Evolutionary conservation across 148 eudicot species (phyloP), one percentile per base, ranked within the genome.

Genomic region (Nepenthes mirabilis): DNA sequence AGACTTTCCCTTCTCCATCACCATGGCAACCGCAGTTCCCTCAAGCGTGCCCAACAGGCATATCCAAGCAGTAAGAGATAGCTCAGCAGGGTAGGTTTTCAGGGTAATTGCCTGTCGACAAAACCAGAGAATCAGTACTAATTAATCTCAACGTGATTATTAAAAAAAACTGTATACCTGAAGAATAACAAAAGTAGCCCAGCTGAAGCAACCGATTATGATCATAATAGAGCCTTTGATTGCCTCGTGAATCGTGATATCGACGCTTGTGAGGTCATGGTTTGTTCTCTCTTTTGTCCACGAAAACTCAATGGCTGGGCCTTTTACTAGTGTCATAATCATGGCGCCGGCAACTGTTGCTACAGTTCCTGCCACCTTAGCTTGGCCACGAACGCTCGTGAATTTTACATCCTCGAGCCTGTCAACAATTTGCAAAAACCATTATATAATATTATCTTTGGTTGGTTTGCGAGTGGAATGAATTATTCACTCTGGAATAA

Each of bases 51-150:
- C 96, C 52, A 91, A 40, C 35, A 88, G 37, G 65, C 97, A 91
- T 76, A 91, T 83, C 96, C 90, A 83, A 34, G 96, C 94, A 0
- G 97, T 88, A 12, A 91, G 80, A 32, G 97, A 88, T 1, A 91
- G 80, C 81, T 88, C 90, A 0, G 82, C 85, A 0, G 96, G 94
- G 64, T 91, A 91, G 11, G 84, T 75, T 65, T 68, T 72, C 35
- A 91, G 67, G 2, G 97, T 91, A 23, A 91, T 70, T 57, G 94
- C 88, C 97, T 91, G 54, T 23, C 23, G 1, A 34, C 55, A 49
- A 63, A 14, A 66, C 34, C 40, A 48, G 12, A 40, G 14, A 52
- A 35, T 34, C 7, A 14, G 5, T 56, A 36, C 36, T 10, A 55
- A 55, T 6, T 6, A n/a, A 40, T 49, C 49, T 2, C 47, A 37